phyloP scores from a whole-genome alignment of 208 protist species.

The Trypanosoma platydactyli region DNA sequence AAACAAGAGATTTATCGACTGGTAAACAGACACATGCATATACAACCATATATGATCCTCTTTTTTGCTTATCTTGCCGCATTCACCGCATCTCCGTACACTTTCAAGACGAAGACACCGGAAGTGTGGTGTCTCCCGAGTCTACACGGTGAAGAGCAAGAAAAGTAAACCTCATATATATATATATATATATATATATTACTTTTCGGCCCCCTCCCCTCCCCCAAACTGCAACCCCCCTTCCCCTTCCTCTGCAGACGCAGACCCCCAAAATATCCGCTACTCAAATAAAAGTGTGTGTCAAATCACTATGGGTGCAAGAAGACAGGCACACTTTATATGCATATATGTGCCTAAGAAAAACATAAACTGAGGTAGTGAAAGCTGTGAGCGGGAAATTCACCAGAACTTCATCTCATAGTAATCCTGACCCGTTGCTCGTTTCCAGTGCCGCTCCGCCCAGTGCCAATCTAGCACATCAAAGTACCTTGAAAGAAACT shows the following conservation, averaged over 20 bases:
- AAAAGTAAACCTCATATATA: not conserved
- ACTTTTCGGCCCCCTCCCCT: not conserved
- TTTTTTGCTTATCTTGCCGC: not conserved
- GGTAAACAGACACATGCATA: not conserved
- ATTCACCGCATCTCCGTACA: not conserved
- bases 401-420: conserved; percentile 88
- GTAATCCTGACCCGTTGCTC: conserved; percentile 82
- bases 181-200: not conserved
- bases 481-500: conserved; percentile 90
- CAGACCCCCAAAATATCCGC: not conserved
- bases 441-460: conserved; percentile 92
- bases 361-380: not conserved
- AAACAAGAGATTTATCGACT: not conserved
- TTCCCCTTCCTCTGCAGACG: not conserved
- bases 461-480: conserved; percentile 95
- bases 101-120: not conserved
- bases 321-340: not conserved
- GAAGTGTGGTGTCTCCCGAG: too few species aligned
- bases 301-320: too few species aligned
- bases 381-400: not conserved
- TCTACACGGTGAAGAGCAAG: conserved; percentile 3
- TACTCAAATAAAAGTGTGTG: not conserved
- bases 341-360: not conserved
- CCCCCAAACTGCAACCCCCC: not conserved
- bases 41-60: not conserved